A percentile compares a stretch with the other conserved stretches of the same genome.
Conservation (phyloP, 1,139 yeast species). For the Candida buenavistaensis region DNA sequence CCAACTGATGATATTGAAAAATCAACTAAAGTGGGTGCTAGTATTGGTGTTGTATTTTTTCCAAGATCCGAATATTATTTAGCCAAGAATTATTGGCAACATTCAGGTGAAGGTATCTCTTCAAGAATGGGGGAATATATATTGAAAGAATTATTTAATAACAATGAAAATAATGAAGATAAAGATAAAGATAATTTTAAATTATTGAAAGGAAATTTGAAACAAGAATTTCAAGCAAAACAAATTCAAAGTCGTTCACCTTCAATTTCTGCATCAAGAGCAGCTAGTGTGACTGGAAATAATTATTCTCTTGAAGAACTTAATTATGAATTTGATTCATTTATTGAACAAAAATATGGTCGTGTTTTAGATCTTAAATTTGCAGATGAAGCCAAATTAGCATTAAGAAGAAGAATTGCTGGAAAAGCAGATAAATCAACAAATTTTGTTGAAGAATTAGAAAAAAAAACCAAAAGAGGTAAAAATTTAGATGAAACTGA, state of each 20-base stretch:
- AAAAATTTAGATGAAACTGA: constrained; percentile 52
- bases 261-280: constrained; percentile 28
- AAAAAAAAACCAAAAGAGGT: constrained; percentile 32
- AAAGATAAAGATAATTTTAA: constrained; percentile 1
- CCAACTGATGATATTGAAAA: constrained; percentile 61
- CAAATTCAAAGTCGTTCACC: constrained; percentile 37
- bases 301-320: constrained; percentile 33
- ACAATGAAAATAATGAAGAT: constrained; percentile 9
- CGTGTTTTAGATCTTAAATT: constrained; percentile 79
- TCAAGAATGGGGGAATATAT: constrained; percentile 87
- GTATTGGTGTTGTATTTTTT: constrained; percentile 75
- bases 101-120: constrained; percentile 92
- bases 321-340: constrained; percentile 60
- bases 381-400: constrained; percentile 71
- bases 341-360: constrained; percentile 87
- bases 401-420: constrained; percentile 74
- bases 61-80: constrained; percentile 55
- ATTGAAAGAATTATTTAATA: constrained; percentile 57
- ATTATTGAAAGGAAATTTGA: constrained; percentile 20
- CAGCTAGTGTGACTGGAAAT: constrained; percentile 12
- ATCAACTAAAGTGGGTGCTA: constrained; percentile 60
- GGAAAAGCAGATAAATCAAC: constrained; percentile 57
- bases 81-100: constrained; percentile 94
- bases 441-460: constrained; percentile 32
- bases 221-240: constrained; percentile 41